phyloP scores from a whole-genome alignment of 345 rosid genomes.

The Anastatica hierochuntica region DNA sequence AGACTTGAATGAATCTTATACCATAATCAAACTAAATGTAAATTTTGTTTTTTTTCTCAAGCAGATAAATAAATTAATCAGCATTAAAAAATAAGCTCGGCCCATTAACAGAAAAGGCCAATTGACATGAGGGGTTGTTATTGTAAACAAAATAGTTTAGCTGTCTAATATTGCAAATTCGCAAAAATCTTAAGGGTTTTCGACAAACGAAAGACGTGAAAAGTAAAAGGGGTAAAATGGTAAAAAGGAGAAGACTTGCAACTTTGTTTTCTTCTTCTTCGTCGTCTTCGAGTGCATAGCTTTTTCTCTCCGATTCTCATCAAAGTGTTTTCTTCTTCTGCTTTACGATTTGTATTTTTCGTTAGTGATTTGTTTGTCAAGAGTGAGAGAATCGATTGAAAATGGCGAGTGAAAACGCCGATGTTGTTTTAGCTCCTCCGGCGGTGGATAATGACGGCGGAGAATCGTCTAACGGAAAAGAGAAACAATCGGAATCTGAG shows the following conservation, averaged over 20 bases:
- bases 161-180: neutral
- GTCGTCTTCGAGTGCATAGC: neutral
- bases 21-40: too few species aligned
- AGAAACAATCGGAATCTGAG: constrained; percentile 18
- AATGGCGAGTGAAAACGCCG: constrained; percentile 37
- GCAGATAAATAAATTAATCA: too few species aligned
- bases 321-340: neutral
- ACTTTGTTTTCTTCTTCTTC: constrained; percentile 7
- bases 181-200: constrained; percentile 2
- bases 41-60: too few species aligned
- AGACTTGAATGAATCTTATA: too few species aligned
- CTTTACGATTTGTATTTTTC: neutral
- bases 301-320: neutral
- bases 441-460: constrained; percentile 27
- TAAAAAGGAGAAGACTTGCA: neutral
- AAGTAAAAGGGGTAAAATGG: neutral
- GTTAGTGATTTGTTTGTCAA: neutral
- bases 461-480: constrained; percentile 20
- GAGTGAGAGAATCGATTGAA: constrained; percentile 11
- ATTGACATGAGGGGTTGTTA: neutral
- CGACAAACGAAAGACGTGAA: neutral
- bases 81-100: too few species aligned
- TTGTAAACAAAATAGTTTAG: neutral
- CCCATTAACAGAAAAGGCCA: too few species aligned
- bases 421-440: constrained; percentile 23